Evolutionary conservation across 2,329 filamentous ascomycete genomes (phyloP), one percentile per base, ranked within the genome.

Genomic region (Calcarisporium arbuscula): DNA sequence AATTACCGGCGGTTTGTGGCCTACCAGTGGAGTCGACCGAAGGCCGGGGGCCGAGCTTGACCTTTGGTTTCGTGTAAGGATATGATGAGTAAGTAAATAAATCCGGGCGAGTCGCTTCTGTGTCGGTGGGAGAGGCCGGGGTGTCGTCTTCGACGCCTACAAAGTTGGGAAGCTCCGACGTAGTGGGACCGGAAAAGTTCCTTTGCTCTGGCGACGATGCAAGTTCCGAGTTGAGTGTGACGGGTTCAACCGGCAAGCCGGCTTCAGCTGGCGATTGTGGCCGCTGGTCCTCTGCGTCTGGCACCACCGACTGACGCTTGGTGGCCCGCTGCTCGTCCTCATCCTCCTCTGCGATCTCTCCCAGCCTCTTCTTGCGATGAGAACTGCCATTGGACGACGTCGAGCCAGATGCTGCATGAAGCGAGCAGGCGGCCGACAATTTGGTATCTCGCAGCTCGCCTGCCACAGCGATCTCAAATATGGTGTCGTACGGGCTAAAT

Each of bases 271-370:
- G 52, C 25, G 60, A 52, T 22, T 52, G 42, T 9, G 51, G 43
- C 16, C 47, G 41, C 14, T 51, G 48, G 19, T 48, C 49, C 32
- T 49, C 48, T 30, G 61, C 58, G 48, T 74, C 61, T 51, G 72
- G 67, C 15, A 70, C 64, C 7, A 72, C 59, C 3, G 72, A 78
- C 49, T 80, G 69, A 35, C 76, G 66, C 50, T 79, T 81, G 27
- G 62, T 64, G 19, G 76, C 67, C n/a, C 57, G 56, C 43, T 74
- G 61, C 39, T 81, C 77, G 50, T 94, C 88, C 53, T 94, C 87
- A 35, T 82, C 85, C 62, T 92, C 85, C 61, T 96, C 92, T n/a
- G 83, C 80, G 55, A 96, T 95, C 62, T 94, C 90, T 64, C 90
- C 82, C 49, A 96, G 67, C 46, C 85, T 80, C 49, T 82, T 77